Evolutionary conservation across 1,139 yeast species (phyloP).

Genomic region (Taphrina wiesneri): DNA sequence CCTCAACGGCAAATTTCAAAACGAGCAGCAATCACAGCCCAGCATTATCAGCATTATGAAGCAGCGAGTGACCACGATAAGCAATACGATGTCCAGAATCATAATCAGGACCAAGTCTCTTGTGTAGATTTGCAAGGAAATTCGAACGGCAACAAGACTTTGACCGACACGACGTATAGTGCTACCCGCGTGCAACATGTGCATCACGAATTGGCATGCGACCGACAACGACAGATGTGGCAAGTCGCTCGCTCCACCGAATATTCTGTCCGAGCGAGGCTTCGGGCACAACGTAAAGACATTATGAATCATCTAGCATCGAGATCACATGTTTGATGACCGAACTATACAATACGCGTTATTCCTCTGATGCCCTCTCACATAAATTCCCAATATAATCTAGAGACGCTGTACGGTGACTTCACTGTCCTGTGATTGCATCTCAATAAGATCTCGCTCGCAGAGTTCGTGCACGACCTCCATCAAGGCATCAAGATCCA

Average conservation of each 20-base stretch:
- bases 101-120: neutral
- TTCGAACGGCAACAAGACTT: neutral
- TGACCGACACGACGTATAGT: neutral
- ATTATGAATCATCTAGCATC: neutral
- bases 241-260: neutral
- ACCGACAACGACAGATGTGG: neutral
- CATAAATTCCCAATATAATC: too few species aligned
- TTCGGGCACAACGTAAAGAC: neutral
- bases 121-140: too few species aligned
- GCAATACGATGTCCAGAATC: neutral
- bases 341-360: too few species aligned
- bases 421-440: neutral
- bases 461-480: slow-evolving; percentile 5
- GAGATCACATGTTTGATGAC: too few species aligned
- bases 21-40: neutral
- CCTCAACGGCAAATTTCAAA: neutral
- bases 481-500: slow-evolving; percentile 2
- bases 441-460: neutral
- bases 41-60: neutral
- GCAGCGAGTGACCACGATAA: neutral
- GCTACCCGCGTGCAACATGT: neutral
- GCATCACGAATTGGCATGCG: neutral
- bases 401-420: neutral
- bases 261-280: neutral
- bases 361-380: too few species aligned